Conservation (phyloP, 2,329 filamentous ascomycete species). For the Ciborinia camelliae region DNA sequence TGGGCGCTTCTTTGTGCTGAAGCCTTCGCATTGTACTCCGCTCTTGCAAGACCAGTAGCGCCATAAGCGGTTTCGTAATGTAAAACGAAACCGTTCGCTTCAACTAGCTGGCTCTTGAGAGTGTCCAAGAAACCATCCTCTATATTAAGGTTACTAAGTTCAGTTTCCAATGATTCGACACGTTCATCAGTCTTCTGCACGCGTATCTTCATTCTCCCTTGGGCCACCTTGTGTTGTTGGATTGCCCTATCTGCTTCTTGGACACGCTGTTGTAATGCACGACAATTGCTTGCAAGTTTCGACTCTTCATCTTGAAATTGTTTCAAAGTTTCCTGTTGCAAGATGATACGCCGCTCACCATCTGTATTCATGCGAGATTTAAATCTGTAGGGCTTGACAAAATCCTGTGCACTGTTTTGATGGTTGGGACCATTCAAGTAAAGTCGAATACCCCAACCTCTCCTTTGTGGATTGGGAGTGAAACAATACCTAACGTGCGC, state of each 20-base stretch:
- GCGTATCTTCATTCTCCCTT: slow-evolving; percentile 50
- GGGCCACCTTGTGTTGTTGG: slow-evolving; percentile 46
- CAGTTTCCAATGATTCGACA: slow-evolving; percentile 51
- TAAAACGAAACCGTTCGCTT: slow-evolving; percentile 45
- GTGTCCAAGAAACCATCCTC: slow-evolving; percentile 63
- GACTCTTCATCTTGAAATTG: slow-evolving; percentile 55
- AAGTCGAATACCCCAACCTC: slow-evolving; percentile 59
- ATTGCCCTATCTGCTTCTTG: slow-evolving; percentile 49
- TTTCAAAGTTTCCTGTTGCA: slow-evolving; percentile 49
- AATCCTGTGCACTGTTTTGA: slow-evolving; percentile 46
- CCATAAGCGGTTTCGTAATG: slow-evolving; percentile 56
- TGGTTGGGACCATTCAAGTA: slow-evolving; percentile 43
- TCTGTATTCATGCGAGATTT: slow-evolving; percentile 77
- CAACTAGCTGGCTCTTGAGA: slow-evolving; percentile 56
- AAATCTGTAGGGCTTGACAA: slow-evolving; percentile 40
- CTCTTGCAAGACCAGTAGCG: slow-evolving; percentile 48
- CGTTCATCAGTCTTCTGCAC: slow-evolving; percentile 59
- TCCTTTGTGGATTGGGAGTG: slow-evolving; percentile 59
- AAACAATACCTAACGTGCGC: slow-evolving; percentile 72
- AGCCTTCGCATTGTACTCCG: slow-evolving; percentile 45
- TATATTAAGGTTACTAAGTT: slow-evolving; percentile 64
- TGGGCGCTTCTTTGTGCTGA: slow-evolving; percentile 38
- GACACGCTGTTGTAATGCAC: slow-evolving; percentile 44
- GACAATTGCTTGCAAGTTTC: slow-evolving; percentile 41
- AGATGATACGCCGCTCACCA: slow-evolving; percentile 59